Percentiles rank a stretch among this genome's conserved stretches.
These are phyloP conservation scores for Neofusicoccum kwambonambiense DNA, from an alignment of 2,329 filamentous ascomycete species.

Conservation along the genomic window DNA sequence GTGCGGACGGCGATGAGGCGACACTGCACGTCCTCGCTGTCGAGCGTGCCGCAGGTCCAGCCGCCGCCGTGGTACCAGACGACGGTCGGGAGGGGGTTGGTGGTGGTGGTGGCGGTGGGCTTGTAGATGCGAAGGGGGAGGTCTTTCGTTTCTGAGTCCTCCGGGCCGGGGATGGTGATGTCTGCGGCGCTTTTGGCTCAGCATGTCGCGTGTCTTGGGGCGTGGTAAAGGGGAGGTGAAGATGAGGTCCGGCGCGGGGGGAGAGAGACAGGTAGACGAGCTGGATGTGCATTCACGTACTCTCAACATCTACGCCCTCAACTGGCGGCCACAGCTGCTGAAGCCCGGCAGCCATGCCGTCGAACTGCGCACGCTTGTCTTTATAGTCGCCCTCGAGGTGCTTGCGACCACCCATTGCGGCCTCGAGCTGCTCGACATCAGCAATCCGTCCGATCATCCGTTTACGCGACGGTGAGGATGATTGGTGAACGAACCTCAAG, in stretches of 20 bases:
- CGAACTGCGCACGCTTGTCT: neutral
- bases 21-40: constrained; percentile 37
- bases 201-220: no score
- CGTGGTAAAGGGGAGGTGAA: no score
- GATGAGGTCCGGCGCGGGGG: neutral
- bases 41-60: constrained; percentile 34
- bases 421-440: neutral
- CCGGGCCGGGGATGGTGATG: neutral
- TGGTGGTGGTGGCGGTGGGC: neutral
- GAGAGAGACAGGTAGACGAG: no score
- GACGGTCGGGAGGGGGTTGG: constrained; percentile 28
- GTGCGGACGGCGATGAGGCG: constrained; percentile 29
- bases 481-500: neutral
- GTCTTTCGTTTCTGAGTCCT: no score
- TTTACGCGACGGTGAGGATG: no score
- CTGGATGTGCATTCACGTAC: neutral
- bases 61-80: constrained; percentile 40
- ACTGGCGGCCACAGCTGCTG: neutral
- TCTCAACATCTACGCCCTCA: neutral
- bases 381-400: neutral
- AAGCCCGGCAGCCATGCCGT: neutral
- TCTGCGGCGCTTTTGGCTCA: neutral
- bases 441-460: no score
- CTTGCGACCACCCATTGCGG: neutral
- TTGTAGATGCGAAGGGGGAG: no score